These are phyloP conservation scores for Kodamaea sp. DNA, from an alignment of 1,139 yeast species.

Conservation along the genomic window DNA sequence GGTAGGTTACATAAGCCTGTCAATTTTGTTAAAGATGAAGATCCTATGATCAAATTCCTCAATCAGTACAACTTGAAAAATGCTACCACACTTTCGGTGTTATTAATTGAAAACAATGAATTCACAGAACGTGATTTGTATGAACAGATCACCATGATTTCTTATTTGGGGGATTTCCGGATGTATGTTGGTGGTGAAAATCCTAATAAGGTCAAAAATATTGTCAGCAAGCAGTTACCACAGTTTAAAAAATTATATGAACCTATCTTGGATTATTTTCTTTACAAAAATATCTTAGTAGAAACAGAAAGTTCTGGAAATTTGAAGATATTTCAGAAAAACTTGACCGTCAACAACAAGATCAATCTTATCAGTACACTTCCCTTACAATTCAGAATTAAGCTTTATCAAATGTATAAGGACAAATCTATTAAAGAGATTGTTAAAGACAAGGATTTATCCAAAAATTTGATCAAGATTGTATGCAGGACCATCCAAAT, in stretches of 20 bases:
- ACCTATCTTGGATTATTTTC: slow-evolving; percentile 47
- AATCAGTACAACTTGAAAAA: slow-evolving; percentile 75
- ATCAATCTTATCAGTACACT: slow-evolving; percentile 37
- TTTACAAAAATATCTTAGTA: slow-evolving; percentile 18
- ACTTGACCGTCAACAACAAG: slow-evolving; percentile 18
- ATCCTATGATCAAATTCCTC: slow-evolving; percentile 53
- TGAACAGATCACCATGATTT: slow-evolving; percentile 71
- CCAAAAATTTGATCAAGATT: slow-evolving; percentile 36
- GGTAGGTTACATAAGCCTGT: slow-evolving; percentile 96
- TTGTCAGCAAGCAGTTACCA: slow-evolving; percentile 70
- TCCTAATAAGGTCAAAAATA: slow-evolving; percentile 82
- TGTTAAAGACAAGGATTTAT: slow-evolving; percentile 38
- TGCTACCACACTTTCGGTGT: slow-evolving; percentile 72
- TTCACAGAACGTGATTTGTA: slow-evolving; percentile 67
- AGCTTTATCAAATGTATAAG: slow-evolving; percentile 40
- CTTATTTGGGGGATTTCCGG: slow-evolving; percentile 89
- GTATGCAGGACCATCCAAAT: slow-evolving; percentile 60
- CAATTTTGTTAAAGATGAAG: slow-evolving; percentile 60
- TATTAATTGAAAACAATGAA: slow-evolving; percentile 36
- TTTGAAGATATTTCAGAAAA: slow-evolving; percentile 18
- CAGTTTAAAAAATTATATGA: slow-evolving; percentile 68
- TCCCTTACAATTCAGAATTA: slow-evolving; percentile 51
- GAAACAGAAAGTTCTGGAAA: slow-evolving; percentile 15
- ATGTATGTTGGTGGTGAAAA: slow-evolving; percentile 87
- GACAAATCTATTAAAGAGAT: slow-evolving; percentile 32